Percentiles rank a stretch among this genome's conserved stretches.
Conservation (phyloP, 495 filamentous ascomycete species). For the Rusavskia elegans region DNA sequence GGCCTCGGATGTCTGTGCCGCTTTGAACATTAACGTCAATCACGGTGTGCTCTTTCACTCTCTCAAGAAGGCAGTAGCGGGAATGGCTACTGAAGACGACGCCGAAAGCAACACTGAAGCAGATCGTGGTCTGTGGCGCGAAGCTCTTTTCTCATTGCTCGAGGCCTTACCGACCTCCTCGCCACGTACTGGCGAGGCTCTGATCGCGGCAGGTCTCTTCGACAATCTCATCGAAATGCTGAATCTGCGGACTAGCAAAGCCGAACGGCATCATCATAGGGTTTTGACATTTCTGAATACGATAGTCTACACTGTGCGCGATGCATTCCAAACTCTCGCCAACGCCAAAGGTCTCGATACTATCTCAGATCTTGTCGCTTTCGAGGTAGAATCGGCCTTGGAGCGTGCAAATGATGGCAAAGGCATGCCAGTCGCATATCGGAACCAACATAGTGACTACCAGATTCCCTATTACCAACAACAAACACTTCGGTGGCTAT, state of each 20-base stretch:
- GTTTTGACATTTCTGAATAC: constrained; percentile 74
- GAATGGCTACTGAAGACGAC: constrained; percentile 45
- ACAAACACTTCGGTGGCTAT: constrained; percentile 78
- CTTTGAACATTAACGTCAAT: constrained; percentile 82
- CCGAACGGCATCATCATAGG: constrained; percentile 64
- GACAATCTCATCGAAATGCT: constrained; percentile 83
- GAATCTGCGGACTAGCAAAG: constrained; percentile 64
- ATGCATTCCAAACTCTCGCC: constrained; percentile 65
- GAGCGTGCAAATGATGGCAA: constrained; percentile 44
- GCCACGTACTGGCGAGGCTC: constrained; percentile 50
- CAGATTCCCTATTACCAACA: constrained; percentile 83
- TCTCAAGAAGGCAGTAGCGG: constrained; percentile 73
- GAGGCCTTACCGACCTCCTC: constrained; percentile 58
- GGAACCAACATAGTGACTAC: constrained; percentile 75
- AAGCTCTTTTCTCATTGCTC: constrained; percentile 66
- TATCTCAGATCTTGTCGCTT: constrained; percentile 66
- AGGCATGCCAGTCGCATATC: constrained; percentile 64
- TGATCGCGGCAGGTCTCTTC: constrained; percentile 75
- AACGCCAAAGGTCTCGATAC: constrained; percentile 69
- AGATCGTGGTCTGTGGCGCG: constrained; percentile 73
- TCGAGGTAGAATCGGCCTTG: constrained; percentile 59
- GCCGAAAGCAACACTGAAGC: constrained; percentile 38
- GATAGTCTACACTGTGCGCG: constrained; percentile 64
- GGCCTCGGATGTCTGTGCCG: constrained; percentile 64
- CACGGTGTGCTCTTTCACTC: constrained; percentile 94